phyloP scores from a whole-genome alignment of 352 stramenopile genomes.

The Phytopythium kandeliae region DNA sequence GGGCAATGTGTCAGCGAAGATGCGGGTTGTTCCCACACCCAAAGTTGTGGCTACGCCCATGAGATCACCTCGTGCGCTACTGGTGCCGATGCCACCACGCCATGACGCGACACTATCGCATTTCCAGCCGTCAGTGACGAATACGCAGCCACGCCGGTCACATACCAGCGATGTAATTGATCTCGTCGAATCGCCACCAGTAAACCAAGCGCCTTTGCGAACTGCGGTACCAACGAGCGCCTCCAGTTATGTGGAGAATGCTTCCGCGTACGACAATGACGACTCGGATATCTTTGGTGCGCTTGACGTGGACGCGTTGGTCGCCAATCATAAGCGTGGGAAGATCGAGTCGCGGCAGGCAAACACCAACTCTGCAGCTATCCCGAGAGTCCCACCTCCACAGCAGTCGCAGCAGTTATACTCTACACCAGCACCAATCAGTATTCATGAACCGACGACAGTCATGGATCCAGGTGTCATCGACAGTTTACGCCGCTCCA shows the following conservation, averaged over 20 bases:
- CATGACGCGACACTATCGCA: background rate
- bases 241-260: background rate
- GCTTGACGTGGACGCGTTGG: conserved; percentile 48
- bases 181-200: background rate
- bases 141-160: background rate
- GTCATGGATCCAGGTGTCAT: conserved; percentile 10
- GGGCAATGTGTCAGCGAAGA: conserved; percentile 13
- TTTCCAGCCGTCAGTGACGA: background rate
- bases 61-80: background rate
- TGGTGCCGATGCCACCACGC: background rate
- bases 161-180: background rate
- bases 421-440: background rate
- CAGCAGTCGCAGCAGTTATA: background rate
- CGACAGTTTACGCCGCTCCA: conserved; percentile 35
- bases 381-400: background rate
- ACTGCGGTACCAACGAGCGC: background rate
- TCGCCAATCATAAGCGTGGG: conserved; percentile 35
- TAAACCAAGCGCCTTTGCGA: background rate
- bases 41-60: conserved; percentile 8
- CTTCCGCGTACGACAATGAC: conserved; percentile 11
- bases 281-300: conserved; percentile 28
- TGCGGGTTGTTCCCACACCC: conserved; percentile 44
- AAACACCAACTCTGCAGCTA: background rate
- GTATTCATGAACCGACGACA: background rate
- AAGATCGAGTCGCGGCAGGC: background rate